Evolutionary conservation across 176 grass and related monocot species (phyloP), one percentile per base, ranked within the genome.

Genomic region (Lolium perenne): DNA sequence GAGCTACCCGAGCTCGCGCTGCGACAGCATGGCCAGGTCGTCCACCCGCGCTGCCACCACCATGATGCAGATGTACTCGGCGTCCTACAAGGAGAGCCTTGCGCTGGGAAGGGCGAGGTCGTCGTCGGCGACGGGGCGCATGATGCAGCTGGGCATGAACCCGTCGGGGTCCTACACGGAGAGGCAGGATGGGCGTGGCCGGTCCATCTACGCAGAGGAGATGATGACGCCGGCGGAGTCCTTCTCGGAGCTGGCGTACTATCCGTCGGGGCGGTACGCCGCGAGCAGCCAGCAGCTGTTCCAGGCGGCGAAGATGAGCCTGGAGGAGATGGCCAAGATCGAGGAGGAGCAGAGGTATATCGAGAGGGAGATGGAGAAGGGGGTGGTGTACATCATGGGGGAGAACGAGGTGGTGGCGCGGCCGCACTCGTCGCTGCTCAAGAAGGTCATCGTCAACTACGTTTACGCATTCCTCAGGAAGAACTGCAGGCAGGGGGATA

Each of bases 351-450:
- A 74, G 66, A 51, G 72, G 15, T 85, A 92, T n/a, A 82, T 94
- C 43, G 75, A 94, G 87, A 7, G 62, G 22, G 88, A 97, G 83
- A 65, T 91, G 85, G 85, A 90, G 5, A 97, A 89, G n/a, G 94
- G 94, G 12, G 94, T 97, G 49, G 92, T 97, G 32, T 94, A 91
- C 88, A 86, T 97, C 61, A 67, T 97, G 2, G 94, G 90, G 3
- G 90, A 94, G 85, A 84, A 64, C 21, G 94, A 97, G 76, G 88
- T 97, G 87, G 88, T 92, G 74, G 92, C 92, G 4, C 41, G 85
- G 0, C 85, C 74, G 1, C 61, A 89, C 25, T 94, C 90, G 4
- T 82, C 83, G 15, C 82, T 97, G 18, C 80, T 92, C 70, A 97
- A 97, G 51, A 92, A 88, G 82, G 0, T 94, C 1, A 4, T 92